Evolutionary conservation across 345 rosid genomes (phyloP).

Genomic region (Erysimum cheiranthoides): DNA sequence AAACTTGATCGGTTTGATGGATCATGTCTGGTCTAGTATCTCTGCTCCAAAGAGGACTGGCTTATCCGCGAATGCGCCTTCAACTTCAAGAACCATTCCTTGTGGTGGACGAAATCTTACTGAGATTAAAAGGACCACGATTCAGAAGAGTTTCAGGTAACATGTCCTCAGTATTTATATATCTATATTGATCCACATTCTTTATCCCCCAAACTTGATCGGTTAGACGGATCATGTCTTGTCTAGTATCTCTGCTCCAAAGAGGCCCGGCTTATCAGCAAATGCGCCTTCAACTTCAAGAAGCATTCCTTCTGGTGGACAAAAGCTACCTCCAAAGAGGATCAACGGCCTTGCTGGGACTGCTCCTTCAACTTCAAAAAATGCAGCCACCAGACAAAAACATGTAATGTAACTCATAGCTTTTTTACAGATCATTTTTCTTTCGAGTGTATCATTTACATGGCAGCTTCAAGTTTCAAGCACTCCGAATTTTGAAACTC

Average conservation of each 20-base stretch:
- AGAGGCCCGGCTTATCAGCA: slow-evolving; percentile 10
- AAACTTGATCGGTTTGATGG: slow-evolving; percentile 8
- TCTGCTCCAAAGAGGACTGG: slow-evolving; percentile 38
- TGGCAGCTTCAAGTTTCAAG: slow-evolving; percentile 30
- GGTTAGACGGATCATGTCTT: slow-evolving; percentile 2
- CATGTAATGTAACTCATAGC: slow-evolving; percentile 27
- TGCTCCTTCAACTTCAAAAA: slow-evolving; percentile 34
- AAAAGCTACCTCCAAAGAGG: slow-evolving; percentile 30
- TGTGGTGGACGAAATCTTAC: slow-evolving; percentile 41
- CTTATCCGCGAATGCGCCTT: slow-evolving; percentile 33
- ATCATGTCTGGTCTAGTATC: slow-evolving; percentile 28
- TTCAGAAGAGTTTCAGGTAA: slow-evolving; percentile 68
- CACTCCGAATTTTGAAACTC: background rate
- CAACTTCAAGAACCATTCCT: slow-evolving; percentile 39
- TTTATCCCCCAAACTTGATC: slow-evolving; percentile 3
- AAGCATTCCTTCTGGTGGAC: slow-evolving; percentile 16
- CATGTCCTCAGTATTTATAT: background rate
- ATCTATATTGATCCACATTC: background rate
- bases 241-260: slow-evolving; percentile 43
- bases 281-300: slow-evolving; percentile 42
- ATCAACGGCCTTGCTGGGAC: slow-evolving; percentile 14
- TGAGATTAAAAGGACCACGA: slow-evolving; percentile 67
- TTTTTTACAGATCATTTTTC: background rate
- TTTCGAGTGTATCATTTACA: slow-evolving; percentile 21
- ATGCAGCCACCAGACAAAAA: slow-evolving; percentile 30